Conservation (phyloP, 2,329 filamentous ascomycete genomes). For the Venturia aucupariae region DNA sequence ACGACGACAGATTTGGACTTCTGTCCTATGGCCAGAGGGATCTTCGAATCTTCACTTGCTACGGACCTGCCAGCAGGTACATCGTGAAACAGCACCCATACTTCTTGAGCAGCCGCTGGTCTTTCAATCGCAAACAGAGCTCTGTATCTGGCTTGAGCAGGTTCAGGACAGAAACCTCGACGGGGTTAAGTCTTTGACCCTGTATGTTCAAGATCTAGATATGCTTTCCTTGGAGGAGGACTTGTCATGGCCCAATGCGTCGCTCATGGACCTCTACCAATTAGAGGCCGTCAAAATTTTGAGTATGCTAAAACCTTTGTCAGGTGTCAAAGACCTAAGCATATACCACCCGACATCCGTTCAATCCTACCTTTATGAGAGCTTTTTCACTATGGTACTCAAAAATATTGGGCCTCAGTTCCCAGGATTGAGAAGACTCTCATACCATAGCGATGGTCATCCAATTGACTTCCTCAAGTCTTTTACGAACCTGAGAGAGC, state of each 20-base stretch:
- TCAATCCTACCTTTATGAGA: slow-evolving; percentile 8
- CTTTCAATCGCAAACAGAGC: slow-evolving; percentile 10
- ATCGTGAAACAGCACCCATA: slow-evolving; percentile 8
- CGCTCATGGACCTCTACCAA: slow-evolving; percentile 12
- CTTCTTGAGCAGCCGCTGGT: neutral
- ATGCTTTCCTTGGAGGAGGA: slow-evolving; percentile 1
- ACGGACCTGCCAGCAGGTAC: slow-evolving; percentile 9
- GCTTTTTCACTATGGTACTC: slow-evolving; percentile 6
- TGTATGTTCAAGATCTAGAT: slow-evolving; percentile 9
- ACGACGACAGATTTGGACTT: slow-evolving; percentile 2
- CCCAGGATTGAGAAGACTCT: neutral
- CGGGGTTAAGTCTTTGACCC: neutral
- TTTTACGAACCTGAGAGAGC: slow-evolving; percentile 4
- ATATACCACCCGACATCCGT: slow-evolving; percentile 1
- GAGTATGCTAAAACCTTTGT: neutral
- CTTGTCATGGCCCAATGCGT: slow-evolving; percentile 7
- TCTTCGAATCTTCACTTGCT: slow-evolving; percentile 1
- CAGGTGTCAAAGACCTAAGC: slow-evolving; percentile 5
- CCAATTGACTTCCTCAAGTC: slow-evolving; percentile 9
- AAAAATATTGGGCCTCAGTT: neutral
- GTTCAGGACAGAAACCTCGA: neutral
- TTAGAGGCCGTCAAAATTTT: slow-evolving; percentile 7
- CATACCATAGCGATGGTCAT: slow-evolving; percentile 12
- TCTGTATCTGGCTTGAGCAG: neutral
- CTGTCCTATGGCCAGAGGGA: slow-evolving; percentile 5